Percentiles rank a stretch among this genome's conserved stretches.
Evolutionary conservation across 345 rosid genomes (phyloP).

Genomic region (Eucalyptus fibrosa): DNA sequence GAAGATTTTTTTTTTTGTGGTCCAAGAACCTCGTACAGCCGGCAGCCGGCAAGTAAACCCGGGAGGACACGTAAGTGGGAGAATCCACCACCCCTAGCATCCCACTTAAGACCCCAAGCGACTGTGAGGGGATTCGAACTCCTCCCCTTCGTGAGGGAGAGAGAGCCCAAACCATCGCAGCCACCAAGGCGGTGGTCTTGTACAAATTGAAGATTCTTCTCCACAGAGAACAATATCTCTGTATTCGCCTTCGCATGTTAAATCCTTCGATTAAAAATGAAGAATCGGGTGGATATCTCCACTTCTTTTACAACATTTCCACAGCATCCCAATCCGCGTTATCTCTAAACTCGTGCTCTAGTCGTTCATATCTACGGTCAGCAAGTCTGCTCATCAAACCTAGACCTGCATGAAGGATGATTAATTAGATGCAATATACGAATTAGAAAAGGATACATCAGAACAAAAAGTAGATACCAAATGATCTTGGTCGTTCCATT

Average conservation of each 20-base stretch:
- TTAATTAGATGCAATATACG: not conserved
- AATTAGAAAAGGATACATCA: not conserved
- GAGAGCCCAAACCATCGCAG: no score
- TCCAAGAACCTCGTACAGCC: accelerated
- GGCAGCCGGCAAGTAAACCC: accelerated
- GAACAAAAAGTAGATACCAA: not conserved
- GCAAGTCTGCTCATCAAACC: constrained; percentile 66
- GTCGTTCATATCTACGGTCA: constrained; percentile 25
- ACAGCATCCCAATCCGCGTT: constrained; percentile 44
- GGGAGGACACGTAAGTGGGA: accelerated
- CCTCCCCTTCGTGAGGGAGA: no score
- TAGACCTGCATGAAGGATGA: constrained; percentile 35
- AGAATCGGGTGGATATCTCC: not conserved
- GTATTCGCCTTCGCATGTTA: not conserved
- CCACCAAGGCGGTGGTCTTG: no score
- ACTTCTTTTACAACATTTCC: constrained; percentile 14
- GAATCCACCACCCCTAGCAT: accelerated
- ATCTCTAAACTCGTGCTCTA: constrained; percentile 22
- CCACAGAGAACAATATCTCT: not conserved
- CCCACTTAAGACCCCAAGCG: no score
- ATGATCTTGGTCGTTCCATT: not conserved
- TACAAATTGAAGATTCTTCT: not conserved
- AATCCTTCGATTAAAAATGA: not conserved
- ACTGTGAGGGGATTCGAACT: no score
- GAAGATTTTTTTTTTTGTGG: no score